phyloP scores from a whole-genome alignment of 2,329 filamentous ascomycete species.

The Dactylellina haptotyla region DNA sequence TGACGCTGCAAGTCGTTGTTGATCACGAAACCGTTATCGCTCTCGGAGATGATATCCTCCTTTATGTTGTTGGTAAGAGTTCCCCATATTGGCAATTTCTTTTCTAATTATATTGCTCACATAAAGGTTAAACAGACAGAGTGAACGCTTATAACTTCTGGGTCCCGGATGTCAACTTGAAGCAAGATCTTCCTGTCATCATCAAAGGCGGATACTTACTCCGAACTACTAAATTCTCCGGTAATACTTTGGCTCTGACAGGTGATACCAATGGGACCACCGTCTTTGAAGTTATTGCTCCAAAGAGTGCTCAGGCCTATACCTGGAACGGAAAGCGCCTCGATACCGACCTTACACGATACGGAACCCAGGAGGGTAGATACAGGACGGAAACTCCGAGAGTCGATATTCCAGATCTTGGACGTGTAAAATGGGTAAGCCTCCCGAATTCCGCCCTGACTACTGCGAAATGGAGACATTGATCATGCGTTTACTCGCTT shows the following conservation, averaged over 20 bases:
- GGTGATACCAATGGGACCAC: slow-evolving; percentile 79
- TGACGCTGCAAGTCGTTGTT: slow-evolving; percentile 59
- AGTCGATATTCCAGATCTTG: slow-evolving; percentile 69
- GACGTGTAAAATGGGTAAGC: slow-evolving; percentile 67
- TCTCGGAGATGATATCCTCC: slow-evolving; percentile 65
- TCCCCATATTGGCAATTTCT: slow-evolving; percentile 58
- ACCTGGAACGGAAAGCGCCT: slow-evolving; percentile 69
- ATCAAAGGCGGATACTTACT: slow-evolving; percentile 73
- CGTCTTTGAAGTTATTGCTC: slow-evolving; percentile 73
- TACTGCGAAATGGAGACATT: background rate
- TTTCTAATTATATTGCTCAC: slow-evolving; percentile 39
- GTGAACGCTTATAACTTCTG: slow-evolving; percentile 76
- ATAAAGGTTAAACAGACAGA: slow-evolving; percentile 65
- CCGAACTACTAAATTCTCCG: slow-evolving; percentile 69
- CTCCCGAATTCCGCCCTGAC: background rate
- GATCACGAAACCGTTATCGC: slow-evolving; percentile 65
- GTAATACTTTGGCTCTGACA: slow-evolving; percentile 70
- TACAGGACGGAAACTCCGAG: slow-evolving; percentile 66
- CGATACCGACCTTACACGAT: slow-evolving; percentile 63
- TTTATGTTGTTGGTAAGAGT: slow-evolving; percentile 67
- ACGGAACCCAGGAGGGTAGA: slow-evolving; percentile 66
- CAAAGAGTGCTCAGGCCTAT: slow-evolving; percentile 66
- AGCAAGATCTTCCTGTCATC: slow-evolving; percentile 64
- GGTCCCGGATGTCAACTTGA: slow-evolving; percentile 67
- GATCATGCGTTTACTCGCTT: background rate